Evolutionary conservation across 495 filamentous ascomycete species (phyloP), one percentile per base, ranked within the genome.

Genomic region (Penicillium cataractarum): DNA sequence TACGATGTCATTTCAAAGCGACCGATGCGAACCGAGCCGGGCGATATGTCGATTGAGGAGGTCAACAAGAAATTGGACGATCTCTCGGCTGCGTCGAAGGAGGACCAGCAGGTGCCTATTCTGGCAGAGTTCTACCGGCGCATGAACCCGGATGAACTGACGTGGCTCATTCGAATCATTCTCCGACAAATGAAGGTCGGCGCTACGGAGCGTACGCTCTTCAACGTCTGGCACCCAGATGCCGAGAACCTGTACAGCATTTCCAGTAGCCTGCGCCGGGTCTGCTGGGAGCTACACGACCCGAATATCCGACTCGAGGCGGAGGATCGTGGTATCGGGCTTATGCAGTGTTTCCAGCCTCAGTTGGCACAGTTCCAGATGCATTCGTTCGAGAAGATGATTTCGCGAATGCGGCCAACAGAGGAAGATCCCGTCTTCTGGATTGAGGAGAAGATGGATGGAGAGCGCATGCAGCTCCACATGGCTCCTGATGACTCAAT

Each of bases 401-500:
- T 97, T 27, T 77, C 82, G 13, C 86, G 86, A 35, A 86, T 99
- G 83, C 80, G 82, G 22, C 79, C 82, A 0, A 90, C 85, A 1
- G 86, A 90, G 51, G 86, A 90, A 4, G 87, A 93, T 48, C 78
- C 84, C 9, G 82, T 86, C 26, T 98, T 97, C 68, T 99, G 93
- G 93, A 94, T 98, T 39, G 95, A 99, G 71, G 95, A 99, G 79
- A 99, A 99, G 74, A 80, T 99, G 17, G 95, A 99, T 68, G 95
- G 95, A 6, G 95, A 99, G 77, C 83, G 95, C 51, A 97, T 99
- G 90, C 95, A 99, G 76, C 81, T 99, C 65, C 95, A 99, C 68
- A 97, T 97, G 91, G 74, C 82, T 24, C 82, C 90, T 42, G 92
- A 97, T 61, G 76, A 85, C 13, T 78, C 72, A 4, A 75, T 85